A percentile compares a stretch with the other conserved stretches of the same genome.
phyloP scores from a whole-genome alignment of 202 grass and related monocot genomes.

The Zoysia matrella region DNA sequence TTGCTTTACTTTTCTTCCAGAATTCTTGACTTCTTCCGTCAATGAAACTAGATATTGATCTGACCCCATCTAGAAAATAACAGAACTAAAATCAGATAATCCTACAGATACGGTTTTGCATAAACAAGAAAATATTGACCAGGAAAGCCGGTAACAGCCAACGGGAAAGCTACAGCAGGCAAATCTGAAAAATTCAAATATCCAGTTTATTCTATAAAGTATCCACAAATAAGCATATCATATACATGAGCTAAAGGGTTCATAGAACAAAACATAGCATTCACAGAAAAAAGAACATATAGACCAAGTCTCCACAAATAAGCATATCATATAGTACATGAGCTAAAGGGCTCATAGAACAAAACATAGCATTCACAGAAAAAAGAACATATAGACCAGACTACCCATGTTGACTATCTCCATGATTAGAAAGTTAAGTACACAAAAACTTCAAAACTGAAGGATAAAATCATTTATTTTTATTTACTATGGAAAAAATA shows the following conservation, averaged over 20 bases:
- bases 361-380: no score
- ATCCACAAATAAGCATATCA: not conserved
- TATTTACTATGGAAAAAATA: not conserved
- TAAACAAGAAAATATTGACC: constrained; percentile 5
- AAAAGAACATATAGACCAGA: not conserved
- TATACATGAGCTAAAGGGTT: not conserved
- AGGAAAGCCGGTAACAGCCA: constrained; percentile 29
- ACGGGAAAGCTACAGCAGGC: constrained; percentile 26
- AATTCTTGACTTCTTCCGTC: constrained; percentile 56
- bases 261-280: not conserved
- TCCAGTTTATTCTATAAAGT: not conserved
- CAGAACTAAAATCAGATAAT: constrained; percentile 34
- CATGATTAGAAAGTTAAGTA: constrained; percentile 28
- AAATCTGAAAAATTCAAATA: constrained; percentile 25
- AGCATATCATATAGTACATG: no score
- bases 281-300: constrained; percentile 5
- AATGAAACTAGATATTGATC: constrained; percentile 65
- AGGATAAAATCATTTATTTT: not conserved
- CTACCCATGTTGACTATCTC: constrained; percentile 31
- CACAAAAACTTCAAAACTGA: constrained; percentile 11
- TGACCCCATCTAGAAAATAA: constrained; percentile 61
- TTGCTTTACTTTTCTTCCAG: constrained; percentile 67
- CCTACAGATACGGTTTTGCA: constrained; percentile 18
- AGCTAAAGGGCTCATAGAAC: no score
- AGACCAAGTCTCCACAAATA: not conserved